These are phyloP conservation scores for Penicillium lagena DNA, from an alignment of 495 filamentous ascomycete species.

Conservation along the genomic window DNA sequence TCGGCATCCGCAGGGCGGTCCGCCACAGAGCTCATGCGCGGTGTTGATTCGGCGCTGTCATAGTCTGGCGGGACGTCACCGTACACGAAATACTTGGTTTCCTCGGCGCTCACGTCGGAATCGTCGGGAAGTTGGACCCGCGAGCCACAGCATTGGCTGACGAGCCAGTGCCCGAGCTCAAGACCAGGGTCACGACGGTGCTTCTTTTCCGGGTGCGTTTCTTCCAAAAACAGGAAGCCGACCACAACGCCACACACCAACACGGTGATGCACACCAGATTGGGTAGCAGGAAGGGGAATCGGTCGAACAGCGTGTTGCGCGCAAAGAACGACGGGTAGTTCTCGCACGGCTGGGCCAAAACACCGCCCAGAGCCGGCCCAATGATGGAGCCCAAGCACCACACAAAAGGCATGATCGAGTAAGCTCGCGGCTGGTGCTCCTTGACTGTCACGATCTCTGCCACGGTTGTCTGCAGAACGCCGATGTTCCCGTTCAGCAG, in stretches of 20 bases:
- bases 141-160: constrained; percentile 42
- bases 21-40: constrained; percentile 38
- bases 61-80: constrained; percentile 57
- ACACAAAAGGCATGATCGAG: constrained; percentile 95
- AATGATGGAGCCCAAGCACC: constrained; percentile 90
- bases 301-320: constrained; percentile 70
- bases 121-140: constrained; percentile 28
- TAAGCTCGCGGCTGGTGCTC: constrained; percentile 90
- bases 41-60: constrained; percentile 62
- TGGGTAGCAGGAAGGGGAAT: constrained; percentile 90
- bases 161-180: constrained; percentile 69
- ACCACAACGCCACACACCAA: constrained; percentile 73
- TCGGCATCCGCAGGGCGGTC: constrained; percentile 31
- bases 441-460: constrained; percentile 84
- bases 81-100: constrained; percentile 45
- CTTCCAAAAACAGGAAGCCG: constrained; percentile 86
- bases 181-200: constrained; percentile 66
- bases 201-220: constrained; percentile 86
- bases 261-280: constrained; percentile 78
- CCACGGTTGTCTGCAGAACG: constrained; percentile 90
- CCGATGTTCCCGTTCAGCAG: constrained; percentile 94
- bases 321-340: constrained; percentile 69
- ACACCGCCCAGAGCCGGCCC: constrained; percentile 87
- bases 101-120: constrained; percentile 28
- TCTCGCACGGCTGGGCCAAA: constrained; percentile 77